Conservation (phyloP, 2,329 filamentous ascomycete genomes). For the Bipolaris cookei region DNA sequence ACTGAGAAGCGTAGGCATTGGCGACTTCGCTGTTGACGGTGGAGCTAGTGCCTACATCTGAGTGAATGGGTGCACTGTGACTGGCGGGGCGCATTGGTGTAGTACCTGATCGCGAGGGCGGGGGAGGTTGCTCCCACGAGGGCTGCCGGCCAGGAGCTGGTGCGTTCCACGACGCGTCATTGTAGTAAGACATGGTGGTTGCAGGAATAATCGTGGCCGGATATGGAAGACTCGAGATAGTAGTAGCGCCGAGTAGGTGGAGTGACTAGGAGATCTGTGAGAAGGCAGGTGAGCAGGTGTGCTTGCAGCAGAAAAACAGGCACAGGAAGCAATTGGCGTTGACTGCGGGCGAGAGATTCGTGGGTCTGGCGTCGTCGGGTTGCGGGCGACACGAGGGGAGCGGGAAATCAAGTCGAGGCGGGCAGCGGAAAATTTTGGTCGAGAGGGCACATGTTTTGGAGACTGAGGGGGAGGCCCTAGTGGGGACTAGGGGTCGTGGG, state of each 20-base stretch:
- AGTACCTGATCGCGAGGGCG: constrained; percentile 75
- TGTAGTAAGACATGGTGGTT: constrained; percentile 73
- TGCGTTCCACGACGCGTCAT: constrained; percentile 67
- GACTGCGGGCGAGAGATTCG: constrained; percentile 16
- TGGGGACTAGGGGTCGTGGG: constrained; percentile 12
- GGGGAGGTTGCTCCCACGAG: constrained; percentile 75
- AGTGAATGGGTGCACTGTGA: constrained; percentile 38
- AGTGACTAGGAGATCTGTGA: constrained; percentile 10
- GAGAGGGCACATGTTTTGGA: constrained; percentile 34
- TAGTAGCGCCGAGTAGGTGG: background rate
- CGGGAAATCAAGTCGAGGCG: constrained; percentile 37
- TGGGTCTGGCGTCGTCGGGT: constrained; percentile 22
- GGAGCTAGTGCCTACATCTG: constrained; percentile 71
- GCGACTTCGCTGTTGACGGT: constrained; percentile 71
- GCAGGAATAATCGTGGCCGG: constrained; percentile 16
- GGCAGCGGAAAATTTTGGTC: constrained; percentile 46
- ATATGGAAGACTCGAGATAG: constrained; percentile 8
- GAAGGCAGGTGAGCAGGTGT: constrained; percentile 20
- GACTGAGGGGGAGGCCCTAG: constrained; percentile 18
- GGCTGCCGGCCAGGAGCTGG: constrained; percentile 67
- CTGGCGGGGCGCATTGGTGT: constrained; percentile 22
- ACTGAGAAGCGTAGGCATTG: constrained; percentile 81
- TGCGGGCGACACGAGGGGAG: constrained; percentile 28
- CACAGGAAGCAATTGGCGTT: constrained; percentile 20
- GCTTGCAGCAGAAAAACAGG: background rate